Base-by-base conservation (phyloP, 768 basidiomycete genomes). In the Mrakia hoshinonis region DNA sequence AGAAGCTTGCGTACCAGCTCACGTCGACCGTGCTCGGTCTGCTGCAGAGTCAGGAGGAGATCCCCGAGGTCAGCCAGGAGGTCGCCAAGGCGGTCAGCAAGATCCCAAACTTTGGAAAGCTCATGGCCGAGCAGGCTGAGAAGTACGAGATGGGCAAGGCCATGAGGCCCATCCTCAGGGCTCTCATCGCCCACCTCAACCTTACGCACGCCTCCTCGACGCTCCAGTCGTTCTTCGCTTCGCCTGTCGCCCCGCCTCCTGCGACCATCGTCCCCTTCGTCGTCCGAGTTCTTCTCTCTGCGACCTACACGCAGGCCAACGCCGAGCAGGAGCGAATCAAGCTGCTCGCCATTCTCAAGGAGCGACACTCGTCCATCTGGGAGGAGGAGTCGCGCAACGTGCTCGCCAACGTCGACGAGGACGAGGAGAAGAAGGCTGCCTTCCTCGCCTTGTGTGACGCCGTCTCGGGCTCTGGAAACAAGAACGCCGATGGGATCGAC, bases 11-110 rank as follows among this genome's bases (percentile, higher is more conserved):
- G 6, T 31, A 52, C 24, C 64, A 72, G 49, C 55, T 62, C n/a
- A 51, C 55, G 15, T 54, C 65, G 5, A 61, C 70, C 10, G 31
- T 62, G 12, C 55, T 72, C 29, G 63, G 70, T 20, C 36, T 72
- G 24, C 54, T 72, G 20, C 70, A 72, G 55, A 72, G 70, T 22
- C 70, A 72, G 66, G 70, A 71, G 29, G 64, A 61, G 38, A 38
- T 66, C 12, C 24, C 31, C 29, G 70, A 67, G 55, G 48, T 72
- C 24, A 65, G 66, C 5, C 22, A 49, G 36, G 70, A 72, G 24
- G 65, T 67, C 29, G 55, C 54, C 34, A 46, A 49, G 22, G 15
- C 11, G 1, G 31, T 72, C 3, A 38, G 36, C 9, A 49, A 54
- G 39, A 39, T 72, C 18, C 34, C 43, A 18, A 65, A 67, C 34